Conservation (phyloP, 495 filamentous ascomycete species). For the Xylaria castorea region DNA sequence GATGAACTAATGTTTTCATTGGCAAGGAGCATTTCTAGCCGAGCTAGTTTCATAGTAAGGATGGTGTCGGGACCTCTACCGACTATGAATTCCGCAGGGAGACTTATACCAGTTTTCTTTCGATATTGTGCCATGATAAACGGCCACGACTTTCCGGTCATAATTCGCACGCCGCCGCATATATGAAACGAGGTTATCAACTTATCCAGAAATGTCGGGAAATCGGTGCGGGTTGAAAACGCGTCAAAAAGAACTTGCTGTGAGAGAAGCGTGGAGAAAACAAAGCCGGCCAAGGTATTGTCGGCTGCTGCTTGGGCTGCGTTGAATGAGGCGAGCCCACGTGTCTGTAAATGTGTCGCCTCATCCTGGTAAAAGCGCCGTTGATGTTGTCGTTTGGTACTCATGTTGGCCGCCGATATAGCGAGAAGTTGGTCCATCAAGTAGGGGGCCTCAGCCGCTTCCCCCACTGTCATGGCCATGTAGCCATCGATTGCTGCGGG, state of each 20-base stretch:
- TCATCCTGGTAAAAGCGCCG: slow-evolving; percentile 42
- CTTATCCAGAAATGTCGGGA: slow-evolving; percentile 44
- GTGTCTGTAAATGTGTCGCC: slow-evolving; percentile 48
- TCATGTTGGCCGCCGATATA: slow-evolving; percentile 49
- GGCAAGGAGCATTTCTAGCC: not conserved
- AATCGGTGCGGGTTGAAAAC: slow-evolving; percentile 29
- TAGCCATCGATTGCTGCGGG: not conserved
- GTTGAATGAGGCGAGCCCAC: slow-evolving; percentile 48
- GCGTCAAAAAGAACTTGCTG: slow-evolving; percentile 50
- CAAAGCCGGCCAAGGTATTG: slow-evolving; percentile 45
- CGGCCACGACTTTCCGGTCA: slow-evolving; percentile 1
- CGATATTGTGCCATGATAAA: slow-evolving; percentile 9
- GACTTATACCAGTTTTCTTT: slow-evolving; percentile 4
- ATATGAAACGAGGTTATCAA: slow-evolving; percentile 49
- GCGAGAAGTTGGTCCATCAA: slow-evolving; percentile 51
- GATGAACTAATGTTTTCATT: not conserved
- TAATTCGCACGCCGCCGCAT: slow-evolving; percentile 45
- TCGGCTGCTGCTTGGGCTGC: slow-evolving; percentile 31
- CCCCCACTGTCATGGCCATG: slow-evolving; percentile 23
- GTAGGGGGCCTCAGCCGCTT: slow-evolving; percentile 43
- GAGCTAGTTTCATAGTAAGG: not conserved
- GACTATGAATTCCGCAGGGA: not conserved
- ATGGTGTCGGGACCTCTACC: not conserved
- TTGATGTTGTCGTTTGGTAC: slow-evolving; percentile 28
- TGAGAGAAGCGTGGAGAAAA: slow-evolving; percentile 50